Evolutionary conservation across 352 stramenopile species (phyloP), one percentile per base, ranked within the genome.

Genomic region (Phytophthora syringae): DNA sequence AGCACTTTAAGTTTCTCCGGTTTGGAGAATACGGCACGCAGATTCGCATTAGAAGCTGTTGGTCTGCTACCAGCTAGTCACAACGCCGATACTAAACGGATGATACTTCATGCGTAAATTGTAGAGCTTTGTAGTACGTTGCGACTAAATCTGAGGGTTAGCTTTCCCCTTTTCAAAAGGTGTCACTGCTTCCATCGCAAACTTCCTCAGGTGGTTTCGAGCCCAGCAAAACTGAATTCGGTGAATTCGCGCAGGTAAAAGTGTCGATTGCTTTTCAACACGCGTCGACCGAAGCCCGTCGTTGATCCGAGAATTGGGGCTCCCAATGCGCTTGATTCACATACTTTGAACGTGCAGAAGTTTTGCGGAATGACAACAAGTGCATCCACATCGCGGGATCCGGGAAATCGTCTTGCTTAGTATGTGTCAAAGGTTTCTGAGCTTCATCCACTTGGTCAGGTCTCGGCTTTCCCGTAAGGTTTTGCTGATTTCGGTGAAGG

Each of bases 401-500:
- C 7, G 60, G 43, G 12, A 42, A 57, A 15, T n/a, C 24, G 32
- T 68, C 34, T n/a, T 13, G 13, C 36, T n/a, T 21, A 50, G 9
- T 13, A 20, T 3, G 13, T 24, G 9, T 5, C 20, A 30, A 37
- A 65, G 64, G 39, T 48, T 30, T 5, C 67, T 47, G 37, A 13
- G 32, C 2, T 5, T 22, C 36, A 43, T 43, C 37, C 3, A 43
- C 37, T 43, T 43, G 37, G n/a, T 13, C 37, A 10, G 16, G 5
- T 22, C 65, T 63, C 36, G 58, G 25, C 16, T 70, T 49, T 16
- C 65, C 66, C 11, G 73, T 43, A 18, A 92, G 62, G 59, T 92
- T 92, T 56, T 72, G 67, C 11, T 74, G 76, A 22, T 92, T 92
- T 15, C 84, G 78, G 52, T 92, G 84, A 5, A 92, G 60, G 53